Evolutionary conservation across 345 rosid species (phyloP).

Genomic region (Salix udensis): DNA sequence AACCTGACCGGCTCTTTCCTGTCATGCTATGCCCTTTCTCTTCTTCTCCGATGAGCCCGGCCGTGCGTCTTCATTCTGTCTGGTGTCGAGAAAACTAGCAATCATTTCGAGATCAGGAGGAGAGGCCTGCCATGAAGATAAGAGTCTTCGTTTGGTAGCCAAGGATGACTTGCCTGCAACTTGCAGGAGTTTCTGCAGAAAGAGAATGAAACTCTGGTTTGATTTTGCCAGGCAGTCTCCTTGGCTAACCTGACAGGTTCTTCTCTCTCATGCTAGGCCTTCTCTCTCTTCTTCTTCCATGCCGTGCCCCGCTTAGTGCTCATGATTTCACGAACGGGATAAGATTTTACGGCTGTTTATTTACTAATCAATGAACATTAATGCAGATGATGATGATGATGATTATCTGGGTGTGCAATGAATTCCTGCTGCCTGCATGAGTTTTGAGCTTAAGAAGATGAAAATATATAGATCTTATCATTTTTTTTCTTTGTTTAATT

Average conservation of each 20-base stretch:
- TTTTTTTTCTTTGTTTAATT: not conserved
- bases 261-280: slow-evolving; percentile 38
- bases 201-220: not conserved
- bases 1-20: slow-evolving; percentile 29
- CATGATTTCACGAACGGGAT: not conserved
- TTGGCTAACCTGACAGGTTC: slow-evolving; percentile 27
- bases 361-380: not conserved
- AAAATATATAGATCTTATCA: not conserved
- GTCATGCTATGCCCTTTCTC: slow-evolving; percentile 29
- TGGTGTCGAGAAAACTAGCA: not conserved
- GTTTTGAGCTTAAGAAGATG: not conserved
- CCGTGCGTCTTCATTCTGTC: not conserved
- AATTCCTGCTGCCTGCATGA: not conserved
- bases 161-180: slow-evolving; percentile 41
- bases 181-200: not conserved
- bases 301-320: not conserved
- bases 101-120: not conserved
- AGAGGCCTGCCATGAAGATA: slow-evolving; percentile 33
- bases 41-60: not conserved
- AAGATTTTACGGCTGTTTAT: not conserved
- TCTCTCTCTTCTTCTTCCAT: slow-evolving; percentile 27
- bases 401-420: not conserved
- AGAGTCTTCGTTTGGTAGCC: slow-evolving; percentile 33
- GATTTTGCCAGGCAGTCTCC: slow-evolving; percentile 34
- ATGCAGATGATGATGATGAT: not conserved